These are phyloP conservation scores for Backusella liffmaniae DNA, from an alignment of 192 early-diverging fungal species.

Conservation along the genomic window DNA sequence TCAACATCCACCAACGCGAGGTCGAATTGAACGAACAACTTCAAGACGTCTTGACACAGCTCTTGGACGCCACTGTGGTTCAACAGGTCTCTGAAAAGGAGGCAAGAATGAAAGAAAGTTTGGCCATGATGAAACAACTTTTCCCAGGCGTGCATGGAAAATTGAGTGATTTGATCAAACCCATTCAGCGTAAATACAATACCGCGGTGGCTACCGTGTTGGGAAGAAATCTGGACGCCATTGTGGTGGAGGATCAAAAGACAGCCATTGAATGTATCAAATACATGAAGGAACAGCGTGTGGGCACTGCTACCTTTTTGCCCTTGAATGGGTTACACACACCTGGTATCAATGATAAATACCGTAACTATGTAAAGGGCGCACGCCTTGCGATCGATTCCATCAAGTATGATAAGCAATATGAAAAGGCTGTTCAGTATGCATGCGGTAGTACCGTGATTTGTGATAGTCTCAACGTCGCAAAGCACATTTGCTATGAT, in stretches of 20 bases:
- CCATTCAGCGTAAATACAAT: constrained; percentile 92
- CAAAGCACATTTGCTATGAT: constrained; percentile 86
- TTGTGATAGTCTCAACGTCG: constrained; percentile 85
- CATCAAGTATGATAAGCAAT: constrained; percentile 73
- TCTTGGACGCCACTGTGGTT: constrained; percentile 81
- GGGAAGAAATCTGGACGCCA: constrained; percentile 90
- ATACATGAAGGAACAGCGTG: constrained; percentile 89
- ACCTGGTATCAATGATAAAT: constrained; percentile 77
- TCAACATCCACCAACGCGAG: constrained; percentile 48
- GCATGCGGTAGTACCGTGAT: constrained; percentile 91
- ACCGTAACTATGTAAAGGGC: constrained; percentile 74
- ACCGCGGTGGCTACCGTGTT: constrained; percentile 82
- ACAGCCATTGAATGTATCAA: constrained; percentile 96
- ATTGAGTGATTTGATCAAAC: constrained; percentile 85
- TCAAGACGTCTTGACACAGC: constrained; percentile 66
- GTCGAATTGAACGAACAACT: constrained; percentile 85
- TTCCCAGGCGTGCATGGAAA: constrained; percentile 89
- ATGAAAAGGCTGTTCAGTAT: constrained; percentile 85
- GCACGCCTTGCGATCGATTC: constrained; percentile 94
- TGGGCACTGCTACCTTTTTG: constrained; percentile 91
- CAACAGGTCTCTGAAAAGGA: constrained; percentile 83
- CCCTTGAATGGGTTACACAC: constrained; percentile 82
- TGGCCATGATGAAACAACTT: constrained; percentile 78
- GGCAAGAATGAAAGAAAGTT: constrained; percentile 68
- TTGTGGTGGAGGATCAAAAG: constrained; percentile 90